phyloP scores from a whole-genome alignment of 179 eudicot genomes.

The Heliamphora pulchella region DNA sequence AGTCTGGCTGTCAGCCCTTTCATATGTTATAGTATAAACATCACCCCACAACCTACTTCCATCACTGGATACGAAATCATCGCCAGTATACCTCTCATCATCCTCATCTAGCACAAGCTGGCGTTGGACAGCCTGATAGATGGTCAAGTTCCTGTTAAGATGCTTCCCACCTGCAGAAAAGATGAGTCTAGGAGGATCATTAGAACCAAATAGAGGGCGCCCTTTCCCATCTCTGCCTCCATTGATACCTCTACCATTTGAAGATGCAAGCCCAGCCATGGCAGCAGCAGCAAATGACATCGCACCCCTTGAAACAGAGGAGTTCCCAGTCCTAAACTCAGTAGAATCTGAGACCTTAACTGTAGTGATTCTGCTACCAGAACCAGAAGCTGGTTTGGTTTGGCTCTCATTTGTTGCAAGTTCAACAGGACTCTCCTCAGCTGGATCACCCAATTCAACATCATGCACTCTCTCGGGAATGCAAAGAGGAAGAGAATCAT shows the following conservation, averaged over 20 bases:
- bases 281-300: constrained; percentile 99
- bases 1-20: constrained; percentile 59
- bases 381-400: constrained; percentile 57
- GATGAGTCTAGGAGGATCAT: constrained; percentile 56
- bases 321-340: constrained; percentile 56
- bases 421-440: constrained; percentile 50
- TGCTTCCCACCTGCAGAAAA: constrained; percentile 91
- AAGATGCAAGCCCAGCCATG: constrained; percentile 91
- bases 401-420: constrained; percentile 58
- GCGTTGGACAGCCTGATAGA: constrained; percentile 89
- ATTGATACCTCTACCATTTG: constrained; percentile 69
- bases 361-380: constrained; percentile 59
- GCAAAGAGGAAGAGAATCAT: constrained; percentile 62
- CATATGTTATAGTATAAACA: constrained; percentile 75
- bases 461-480: constrained; percentile 79
- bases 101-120: constrained; percentile 88
- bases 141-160: constrained; percentile 75
- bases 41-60: constrained; percentile 90
- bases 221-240: constrained; percentile 73
- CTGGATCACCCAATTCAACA: constrained; percentile 68
- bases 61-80: constrained; percentile 64
- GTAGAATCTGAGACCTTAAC: constrained; percentile 47
- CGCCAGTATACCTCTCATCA: constrained; percentile 59
- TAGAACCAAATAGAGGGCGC: constrained; percentile 54
- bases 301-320: constrained; percentile 87